These are phyloP conservation scores for Salix dunnii DNA, from an alignment of 345 rosid species.

Conservation along the genomic window DNA sequence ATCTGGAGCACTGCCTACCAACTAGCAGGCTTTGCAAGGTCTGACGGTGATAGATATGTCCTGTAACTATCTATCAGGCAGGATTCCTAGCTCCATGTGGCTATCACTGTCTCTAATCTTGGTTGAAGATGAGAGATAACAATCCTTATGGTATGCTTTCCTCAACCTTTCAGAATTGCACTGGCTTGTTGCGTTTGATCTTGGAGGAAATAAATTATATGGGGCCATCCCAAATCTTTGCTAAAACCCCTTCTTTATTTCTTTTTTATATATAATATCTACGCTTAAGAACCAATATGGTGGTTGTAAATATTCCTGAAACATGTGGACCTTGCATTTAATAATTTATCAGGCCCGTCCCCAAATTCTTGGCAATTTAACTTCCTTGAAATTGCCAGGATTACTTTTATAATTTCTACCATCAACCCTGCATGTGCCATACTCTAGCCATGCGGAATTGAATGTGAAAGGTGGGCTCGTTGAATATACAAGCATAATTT, in stretches of 20 bases:
- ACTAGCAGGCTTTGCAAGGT: constrained; percentile 1
- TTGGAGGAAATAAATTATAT: constrained; percentile 43
- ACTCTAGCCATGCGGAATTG: not conserved
- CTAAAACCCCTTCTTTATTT: not conserved
- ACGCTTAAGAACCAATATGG: constrained; percentile 11
- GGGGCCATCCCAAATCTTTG: constrained; percentile 41
- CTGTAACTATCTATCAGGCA: constrained; percentile 43
- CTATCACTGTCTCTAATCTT: constrained; percentile 33
- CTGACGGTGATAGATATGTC: constrained; percentile 32
- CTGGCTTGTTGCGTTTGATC: constrained; percentile 44
- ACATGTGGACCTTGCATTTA: constrained; percentile 9
- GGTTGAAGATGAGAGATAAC: constrained; percentile 44
- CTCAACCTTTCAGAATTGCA: constrained; percentile 44
- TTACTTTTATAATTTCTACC: too few relatives aligned
- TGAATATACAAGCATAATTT: not conserved
- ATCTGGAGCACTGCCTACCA: constrained; percentile 33
- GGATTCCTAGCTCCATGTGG: constrained; percentile 41
- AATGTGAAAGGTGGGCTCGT: constrained; percentile 9
- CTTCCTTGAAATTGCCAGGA: not conserved
- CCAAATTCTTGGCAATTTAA: constrained; percentile 8
- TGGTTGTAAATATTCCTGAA: constrained; percentile 8
- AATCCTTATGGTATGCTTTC: constrained; percentile 45
- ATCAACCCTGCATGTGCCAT: too few relatives aligned
- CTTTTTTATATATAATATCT: too few relatives aligned
- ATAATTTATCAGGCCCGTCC: constrained; percentile 9